Conservation (phyloP, 371 early-diverging fungal genomes). For the Mucor piriformis region DNA sequence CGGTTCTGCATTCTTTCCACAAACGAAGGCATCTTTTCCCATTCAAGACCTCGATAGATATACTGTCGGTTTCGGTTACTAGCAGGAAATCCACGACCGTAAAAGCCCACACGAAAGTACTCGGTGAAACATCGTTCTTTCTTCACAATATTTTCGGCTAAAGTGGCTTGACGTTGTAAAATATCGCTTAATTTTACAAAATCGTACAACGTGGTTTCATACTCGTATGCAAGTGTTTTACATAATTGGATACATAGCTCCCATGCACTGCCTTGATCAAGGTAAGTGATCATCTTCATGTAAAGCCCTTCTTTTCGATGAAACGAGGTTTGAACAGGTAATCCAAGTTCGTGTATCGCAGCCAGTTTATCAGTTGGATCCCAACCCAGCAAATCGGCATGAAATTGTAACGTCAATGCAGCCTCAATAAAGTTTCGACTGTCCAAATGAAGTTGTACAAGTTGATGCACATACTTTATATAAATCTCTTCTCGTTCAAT, state of each 20-base stretch:
- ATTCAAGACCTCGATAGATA: slow-evolving; percentile 72
- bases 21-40: slow-evolving; percentile 79
- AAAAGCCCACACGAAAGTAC: slow-evolving; percentile 81
- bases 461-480: slow-evolving; percentile 72
- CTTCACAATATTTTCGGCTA: slow-evolving; percentile 59
- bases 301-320: slow-evolving; percentile 71
- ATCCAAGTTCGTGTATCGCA: slow-evolving; percentile 57
- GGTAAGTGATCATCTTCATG: slow-evolving; percentile 59
- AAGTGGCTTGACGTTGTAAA: slow-evolving; percentile 58
- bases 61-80: slow-evolving; percentile 68
- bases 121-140: slow-evolving; percentile 69
- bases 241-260: slow-evolving; percentile 70
- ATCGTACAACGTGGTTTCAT: slow-evolving; percentile 58
- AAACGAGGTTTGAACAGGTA: slow-evolving; percentile 58
- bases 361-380: slow-evolving; percentile 47
- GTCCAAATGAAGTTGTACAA: slow-evolving; percentile 65
- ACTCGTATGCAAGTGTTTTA: slow-evolving; percentile 64
- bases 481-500: slow-evolving; percentile 70
- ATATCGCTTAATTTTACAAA: slow-evolving; percentile 62
- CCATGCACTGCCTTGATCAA: slow-evolving; percentile 73
- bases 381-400: slow-evolving; percentile 74
- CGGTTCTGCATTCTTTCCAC: slow-evolving; percentile 73
- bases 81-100: slow-evolving; percentile 67
- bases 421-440: slow-evolving; percentile 70
- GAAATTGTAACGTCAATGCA: slow-evolving; percentile 68